These are phyloP conservation scores for Pestalotiopsis fici DNA, from an alignment of 2,329 filamentous ascomycete genomes.

Conservation along the genomic window DNA sequence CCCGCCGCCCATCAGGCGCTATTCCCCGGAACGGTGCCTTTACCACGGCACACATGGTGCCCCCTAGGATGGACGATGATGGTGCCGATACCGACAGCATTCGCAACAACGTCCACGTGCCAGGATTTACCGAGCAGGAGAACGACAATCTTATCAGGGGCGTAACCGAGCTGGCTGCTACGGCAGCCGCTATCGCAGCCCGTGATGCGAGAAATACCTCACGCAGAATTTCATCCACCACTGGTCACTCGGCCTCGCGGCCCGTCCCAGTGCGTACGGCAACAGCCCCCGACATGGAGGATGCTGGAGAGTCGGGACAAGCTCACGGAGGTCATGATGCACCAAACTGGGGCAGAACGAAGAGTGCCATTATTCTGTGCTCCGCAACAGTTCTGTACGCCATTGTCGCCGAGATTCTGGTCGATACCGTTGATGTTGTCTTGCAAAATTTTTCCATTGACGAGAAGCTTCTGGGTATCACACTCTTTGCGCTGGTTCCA, in stretches of 20 bases:
- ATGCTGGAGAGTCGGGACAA: constrained; percentile 41
- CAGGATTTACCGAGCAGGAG: constrained; percentile 78
- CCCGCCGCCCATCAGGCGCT: constrained; percentile 22
- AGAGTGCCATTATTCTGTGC: constrained; percentile 87
- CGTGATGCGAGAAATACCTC: constrained; percentile 61
- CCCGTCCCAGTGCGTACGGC: constrained; percentile 34
- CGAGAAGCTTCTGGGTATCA: constrained; percentile 96
- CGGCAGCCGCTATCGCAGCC: constrained; percentile 83
- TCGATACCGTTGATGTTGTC: constrained; percentile 97
- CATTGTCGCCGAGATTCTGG: constrained; percentile 94
- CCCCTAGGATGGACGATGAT: constrained; percentile 61
- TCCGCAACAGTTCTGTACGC: constrained; percentile 90
- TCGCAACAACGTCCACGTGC: constrained; percentile 52
- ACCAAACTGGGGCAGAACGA: constrained; percentile 94
- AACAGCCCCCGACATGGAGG: constrained; percentile 47
- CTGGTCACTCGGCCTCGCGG: constrained; percentile 24
- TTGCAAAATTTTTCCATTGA: constrained; percentile 87
- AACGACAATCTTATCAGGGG: constrained; percentile 81
- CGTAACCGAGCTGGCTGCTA: constrained; percentile 91
- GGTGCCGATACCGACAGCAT: constrained; percentile 39
- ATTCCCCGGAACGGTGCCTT: constrained; percentile 42
- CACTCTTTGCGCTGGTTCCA: constrained; percentile 91
- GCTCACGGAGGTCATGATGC: constrained; percentile 83
- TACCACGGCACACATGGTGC: constrained; percentile 71
- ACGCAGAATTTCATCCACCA: constrained; percentile 38